Base-by-base conservation (phyloP, 1,139 yeast species). In the Debaryomyces robertsiae region DNA sequence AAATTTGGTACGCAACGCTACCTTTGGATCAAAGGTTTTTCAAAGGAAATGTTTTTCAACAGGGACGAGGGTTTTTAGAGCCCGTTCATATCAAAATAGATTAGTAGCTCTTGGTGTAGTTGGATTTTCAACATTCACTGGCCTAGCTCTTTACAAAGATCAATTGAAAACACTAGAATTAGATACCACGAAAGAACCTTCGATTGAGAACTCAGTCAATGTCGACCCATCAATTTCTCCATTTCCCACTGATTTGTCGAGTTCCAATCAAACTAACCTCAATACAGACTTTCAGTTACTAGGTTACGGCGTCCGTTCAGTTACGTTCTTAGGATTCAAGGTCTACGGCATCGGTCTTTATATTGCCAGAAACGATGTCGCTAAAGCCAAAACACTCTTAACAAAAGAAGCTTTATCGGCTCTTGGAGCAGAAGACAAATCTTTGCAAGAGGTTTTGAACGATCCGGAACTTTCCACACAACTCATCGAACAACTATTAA, bases 261-360 rank as follows among this genome's bases (percentile, higher is more conserved):
- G 55, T 9, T 46, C 58, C 1, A 52, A 56, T 3, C 51, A 58
- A 13, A 39, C 47, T 3, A 55, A 58, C 32, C 44, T 60, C 15
- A 45, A 46, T 14, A 45, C 57, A 7, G 57, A 65, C 29, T 82
- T 66, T 53, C 64, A 73, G 35, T 60, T 90, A 34, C 54, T 93
- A 9, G 98, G 96, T 0, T 75, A 78, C 43, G 98, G 98, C 0
- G 80, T 83, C 3, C 71, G 98, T 53, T 67, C 84, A 0, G 97
- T 91, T 10, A 86, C 97, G 0, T 87, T 91, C 55, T 54, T 90
- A 30, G 71, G 76, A n/a, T 81, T 91, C 67, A 88, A 83, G 53
- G 96, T 93, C 3, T 91, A 91, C 57, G 96, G 89, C 0, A 69
- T 87, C 30, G 98, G 95, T 0, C 65, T 91, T 11, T 91, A 91